Evolutionary conservation across 108 stramenopile species (phyloP), one percentile per base, ranked within the genome.

Genomic region (Parmales sp.): DNA sequence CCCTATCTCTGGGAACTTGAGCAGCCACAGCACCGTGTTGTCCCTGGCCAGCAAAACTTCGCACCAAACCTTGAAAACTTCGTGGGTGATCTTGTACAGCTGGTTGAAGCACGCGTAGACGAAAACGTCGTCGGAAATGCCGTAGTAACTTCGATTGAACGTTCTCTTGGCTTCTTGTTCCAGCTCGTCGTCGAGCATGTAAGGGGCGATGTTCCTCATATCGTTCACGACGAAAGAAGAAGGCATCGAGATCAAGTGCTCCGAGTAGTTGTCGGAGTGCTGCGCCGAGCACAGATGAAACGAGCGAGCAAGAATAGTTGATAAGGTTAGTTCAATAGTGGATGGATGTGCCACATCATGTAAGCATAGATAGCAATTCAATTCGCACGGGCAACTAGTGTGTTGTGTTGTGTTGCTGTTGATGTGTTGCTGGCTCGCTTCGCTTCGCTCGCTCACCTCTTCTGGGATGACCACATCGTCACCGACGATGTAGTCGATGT

Each of bases 31-130:
- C 20, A 80, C 49, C 25, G 72, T 29, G 45, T 74, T 74, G 20
- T 74, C 77, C 8, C 78, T 31, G 25, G 65, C 38, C 74, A 49
- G 68, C 37, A 84, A 45, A 20, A 82, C 60, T 0, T 37, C 23
- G 45, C 39, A 50, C 81, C 79, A 82, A 2, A 39, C 63, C 23
- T 13, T 48, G 29, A 82, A 84, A 1, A 78, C 70, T 9, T 43
- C 46, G 9, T 81, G 79, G 39, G 80, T 79, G 43, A 82, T 78
- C 68, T 84, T 82, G 79, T 79, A 82, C n/a, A 69, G 25, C 70
- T 80, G 80, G 48, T 81, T 83, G 69, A 83, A 83, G 64, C 73
- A 74, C 20, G 78, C 76, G 64, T 80, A 79, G 37, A 83, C 80
- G 44, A 83, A 82, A 2, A 16, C 29, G 68, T 76, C 76, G 37